Evolutionary conservation across 306 rosid species (phyloP), one percentile per base, ranked within the genome.

Genomic region (Parietaria judaica): DNA sequence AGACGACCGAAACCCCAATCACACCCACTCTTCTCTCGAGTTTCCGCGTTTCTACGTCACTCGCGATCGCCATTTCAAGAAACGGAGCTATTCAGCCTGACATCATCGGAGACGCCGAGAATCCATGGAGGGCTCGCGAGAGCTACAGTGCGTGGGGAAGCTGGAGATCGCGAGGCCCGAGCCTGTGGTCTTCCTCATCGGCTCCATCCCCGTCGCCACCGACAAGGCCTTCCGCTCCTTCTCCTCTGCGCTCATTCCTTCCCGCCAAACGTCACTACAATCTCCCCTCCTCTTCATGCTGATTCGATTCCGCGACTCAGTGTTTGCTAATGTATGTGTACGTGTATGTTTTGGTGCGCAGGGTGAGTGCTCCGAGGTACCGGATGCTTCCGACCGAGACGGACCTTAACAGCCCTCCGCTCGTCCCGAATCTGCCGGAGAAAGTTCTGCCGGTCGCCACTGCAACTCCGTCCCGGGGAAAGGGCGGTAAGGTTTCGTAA

Each of bases 331-430:
- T 12, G 50, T 41, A 55, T 44, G 41, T n/a, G 3, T 51, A 37
- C 5, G 54, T 44, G 16, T 14, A 70, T 16, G 43, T 4, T 44
- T 41, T 53, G 14, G 53, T 58, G 45, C 52, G 12, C 66, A 89
- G 97, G 54, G 96, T 85, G 47, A 78, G 80, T 69, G 90, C 87
- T 63, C 98, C 98, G 10, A 84, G 95, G 38, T 91, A 91, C 67
- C 85, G 96, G 72, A 88, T 91, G 89, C 81, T 91, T 51, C 98
- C 98, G 5, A 88, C 84, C 14, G 85, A 88, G 78, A 91, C 96
- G 7, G 98, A 91, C 70, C 87, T 91, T 5, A 88, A 91, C 66
- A 67, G 69, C 55, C 98, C 95, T 11, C 98, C 98, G 6, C 78
- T 81, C 53, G 78, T 77, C 55, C 58, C 87, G 3, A 72, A 63